phyloP scores from a whole-genome alignment of 805 yeast species.

The Peterozyma xylosa region DNA sequence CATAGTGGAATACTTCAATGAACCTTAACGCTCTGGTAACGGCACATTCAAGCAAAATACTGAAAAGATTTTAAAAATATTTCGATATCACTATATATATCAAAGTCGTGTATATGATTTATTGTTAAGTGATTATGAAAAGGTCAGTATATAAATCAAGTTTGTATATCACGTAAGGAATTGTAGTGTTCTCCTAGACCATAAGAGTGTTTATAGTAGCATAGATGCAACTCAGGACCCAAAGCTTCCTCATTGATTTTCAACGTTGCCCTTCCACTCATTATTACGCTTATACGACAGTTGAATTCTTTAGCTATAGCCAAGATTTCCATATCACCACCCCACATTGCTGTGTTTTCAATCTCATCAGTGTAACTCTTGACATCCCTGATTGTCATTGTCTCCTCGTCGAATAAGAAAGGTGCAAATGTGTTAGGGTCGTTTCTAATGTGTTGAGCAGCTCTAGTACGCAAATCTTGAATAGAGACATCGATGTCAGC shows the following conservation, averaged over 20 bases:
- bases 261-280: conserved; percentile 69
- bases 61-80: too few species aligned
- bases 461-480: conserved; percentile 49
- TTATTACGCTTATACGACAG: conserved; percentile 68
- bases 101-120: too few species aligned
- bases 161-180: conserved; percentile 37
- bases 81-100: too few species aligned
- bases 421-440: conserved; percentile 73
- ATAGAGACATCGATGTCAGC: conserved; percentile 33
- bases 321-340: conserved; percentile 86
- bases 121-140: too few species aligned
- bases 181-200: conserved; percentile 96
- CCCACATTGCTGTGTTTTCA: conserved; percentile 86
- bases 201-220: conserved; percentile 76
- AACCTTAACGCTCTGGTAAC: too few species aligned
- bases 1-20: too few species aligned
- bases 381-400: conserved; percentile 55
- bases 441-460: conserved; percentile 58
- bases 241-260: conserved; percentile 51
- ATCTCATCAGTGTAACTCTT: conserved; percentile 63
- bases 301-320: conserved; percentile 70
- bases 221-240: conserved; percentile 55
- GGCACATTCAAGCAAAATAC: too few species aligned
- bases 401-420: conserved; percentile 73
- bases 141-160: too few species aligned